Percentiles rank a stretch among this genome's conserved stretches.
Conservation (phyloP, 2,329 filamentous ascomycete genomes). For the Amauroascus niger region DNA sequence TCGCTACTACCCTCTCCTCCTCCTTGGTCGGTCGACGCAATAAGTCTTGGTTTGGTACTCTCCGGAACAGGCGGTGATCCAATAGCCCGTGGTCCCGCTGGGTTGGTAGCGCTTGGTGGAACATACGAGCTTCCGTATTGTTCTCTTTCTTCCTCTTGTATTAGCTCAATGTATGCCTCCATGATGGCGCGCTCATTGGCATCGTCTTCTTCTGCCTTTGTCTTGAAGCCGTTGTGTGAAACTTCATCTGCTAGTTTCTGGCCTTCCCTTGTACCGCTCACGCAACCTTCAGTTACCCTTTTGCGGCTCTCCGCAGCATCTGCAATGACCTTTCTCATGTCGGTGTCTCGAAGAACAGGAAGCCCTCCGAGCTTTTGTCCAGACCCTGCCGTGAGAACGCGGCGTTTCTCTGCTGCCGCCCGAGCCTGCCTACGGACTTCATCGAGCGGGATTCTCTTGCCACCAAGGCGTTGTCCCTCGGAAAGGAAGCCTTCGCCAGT, state of each 20-base stretch:
- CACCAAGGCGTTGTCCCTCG: conserved; percentile 64
- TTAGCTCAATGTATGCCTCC: conserved; percentile 73
- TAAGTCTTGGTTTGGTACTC: conserved; percentile 20
- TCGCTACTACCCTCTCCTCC: conserved; percentile 26
- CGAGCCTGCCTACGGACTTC: conserved; percentile 69
- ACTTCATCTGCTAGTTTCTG: conserved; percentile 58
- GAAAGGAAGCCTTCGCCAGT: conserved; percentile 83
- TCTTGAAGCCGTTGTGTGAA: conserved; percentile 64
- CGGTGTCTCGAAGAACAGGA: conserved; percentile 47
- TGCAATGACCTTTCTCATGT: conserved; percentile 63
- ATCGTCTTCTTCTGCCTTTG: conserved; percentile 76
- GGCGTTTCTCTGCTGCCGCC: conserved; percentile 61
- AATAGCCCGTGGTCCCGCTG: conserved; percentile 36
- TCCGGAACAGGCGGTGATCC: conserved; percentile 21
- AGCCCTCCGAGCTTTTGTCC: conserved; percentile 65
- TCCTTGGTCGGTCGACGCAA: background rate
- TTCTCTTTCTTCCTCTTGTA: conserved; percentile 65
- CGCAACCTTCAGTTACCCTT: conserved; percentile 63
- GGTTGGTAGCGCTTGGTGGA: conserved; percentile 44
- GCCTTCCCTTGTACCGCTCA: conserved; percentile 57
- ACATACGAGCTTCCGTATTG: conserved; percentile 50
- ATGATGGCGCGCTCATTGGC: conserved; percentile 82
- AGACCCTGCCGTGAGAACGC: conserved; percentile 48
- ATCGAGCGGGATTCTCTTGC: conserved; percentile 52
- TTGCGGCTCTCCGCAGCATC: conserved; percentile 61